Percentiles rank a stretch among this genome's conserved stretches.
Evolutionary conservation across 768 basidiomycete species (phyloP).

Genomic region (Xerocomellus intermedius): DNA sequence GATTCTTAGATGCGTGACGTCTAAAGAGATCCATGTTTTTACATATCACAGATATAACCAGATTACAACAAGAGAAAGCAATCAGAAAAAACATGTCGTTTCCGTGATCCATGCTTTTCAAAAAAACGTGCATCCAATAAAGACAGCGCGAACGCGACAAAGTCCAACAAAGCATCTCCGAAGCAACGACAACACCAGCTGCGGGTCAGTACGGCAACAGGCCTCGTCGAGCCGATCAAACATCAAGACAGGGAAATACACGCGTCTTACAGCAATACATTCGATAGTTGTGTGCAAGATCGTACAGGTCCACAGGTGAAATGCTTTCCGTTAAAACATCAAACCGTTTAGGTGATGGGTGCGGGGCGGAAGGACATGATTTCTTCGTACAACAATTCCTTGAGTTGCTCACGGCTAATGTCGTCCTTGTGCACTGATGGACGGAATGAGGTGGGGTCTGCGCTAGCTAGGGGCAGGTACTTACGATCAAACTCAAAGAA

Average conservation of each 20-base stretch:
- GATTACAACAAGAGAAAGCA: constrained; percentile 7
- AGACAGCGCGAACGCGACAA: not conserved
- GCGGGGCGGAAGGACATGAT: constrained; percentile 85
- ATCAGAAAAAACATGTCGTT: not conserved
- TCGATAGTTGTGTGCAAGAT: not conserved
- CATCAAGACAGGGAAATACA: not conserved
- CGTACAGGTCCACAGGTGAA: not conserved
- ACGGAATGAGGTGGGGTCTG: not conserved
- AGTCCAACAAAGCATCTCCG: not conserved
- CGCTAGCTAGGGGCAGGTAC: constrained; percentile 27
- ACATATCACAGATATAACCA: constrained; percentile 9
- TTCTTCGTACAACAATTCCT: constrained; percentile 91
- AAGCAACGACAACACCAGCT: not conserved
- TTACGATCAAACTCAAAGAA: constrained; percentile 97
- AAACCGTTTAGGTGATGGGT: constrained; percentile 40
- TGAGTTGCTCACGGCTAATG: constrained; percentile 92
- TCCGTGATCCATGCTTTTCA: not conserved
- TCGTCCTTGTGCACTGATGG: constrained; percentile 86
- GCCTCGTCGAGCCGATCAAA: not conserved
- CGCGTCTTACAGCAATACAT: constrained; percentile 8
- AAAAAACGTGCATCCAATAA: not conserved
- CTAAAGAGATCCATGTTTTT: not conserved
- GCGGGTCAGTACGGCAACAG: not conserved
- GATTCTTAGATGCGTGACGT: not conserved
- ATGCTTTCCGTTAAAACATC: not conserved